Evolutionary conservation across 768 basidiomycete genomes (phyloP).

Genomic region (Termitomyces sp.): DNA sequence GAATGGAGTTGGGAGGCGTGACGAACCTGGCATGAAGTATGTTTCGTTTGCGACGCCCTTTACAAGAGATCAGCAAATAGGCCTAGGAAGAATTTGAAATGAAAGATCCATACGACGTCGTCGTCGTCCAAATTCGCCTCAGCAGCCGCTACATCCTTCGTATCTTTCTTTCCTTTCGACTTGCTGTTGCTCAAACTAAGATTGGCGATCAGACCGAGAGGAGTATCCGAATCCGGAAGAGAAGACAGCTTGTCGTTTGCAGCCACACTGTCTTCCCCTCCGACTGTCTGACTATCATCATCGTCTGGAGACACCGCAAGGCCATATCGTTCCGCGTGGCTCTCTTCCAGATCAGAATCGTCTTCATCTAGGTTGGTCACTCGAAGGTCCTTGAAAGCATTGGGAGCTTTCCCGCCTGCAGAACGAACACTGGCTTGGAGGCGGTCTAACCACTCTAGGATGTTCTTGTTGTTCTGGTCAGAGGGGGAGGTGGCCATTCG

Average conservation of each 20-base stretch:
- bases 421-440: conserved; percentile 58
- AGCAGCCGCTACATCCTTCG: conserved; percentile 29
- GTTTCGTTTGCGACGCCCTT: conserved; percentile 79
- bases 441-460: conserved; percentile 75
- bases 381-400: conserved; percentile 44
- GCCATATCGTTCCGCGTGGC: conserved; percentile 18
- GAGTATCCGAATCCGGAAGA: conserved; percentile 69
- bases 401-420: conserved; percentile 36
- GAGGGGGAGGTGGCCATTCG: conserved; percentile 74
- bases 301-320: conserved; percentile 20
- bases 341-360: conserved; percentile 42
- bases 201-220: conserved; percentile 72
- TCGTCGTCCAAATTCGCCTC: conserved; percentile 56
- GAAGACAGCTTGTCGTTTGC: conserved; percentile 45
- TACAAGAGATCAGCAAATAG: conserved; percentile 3
- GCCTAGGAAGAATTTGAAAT: neutral
- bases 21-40: conserved; percentile 73
- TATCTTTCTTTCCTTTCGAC: conserved; percentile 37
- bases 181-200: conserved; percentile 59
- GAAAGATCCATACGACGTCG: conserved; percentile 51
- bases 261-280: conserved; percentile 30
- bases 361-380: conserved; percentile 27
- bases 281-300: conserved; percentile 22
- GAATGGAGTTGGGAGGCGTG: neutral
- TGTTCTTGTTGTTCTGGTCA: conserved; percentile 62